Conservation (phyloP, 208 protist genomes). For the Endotrypanum monterogeii region DNA sequence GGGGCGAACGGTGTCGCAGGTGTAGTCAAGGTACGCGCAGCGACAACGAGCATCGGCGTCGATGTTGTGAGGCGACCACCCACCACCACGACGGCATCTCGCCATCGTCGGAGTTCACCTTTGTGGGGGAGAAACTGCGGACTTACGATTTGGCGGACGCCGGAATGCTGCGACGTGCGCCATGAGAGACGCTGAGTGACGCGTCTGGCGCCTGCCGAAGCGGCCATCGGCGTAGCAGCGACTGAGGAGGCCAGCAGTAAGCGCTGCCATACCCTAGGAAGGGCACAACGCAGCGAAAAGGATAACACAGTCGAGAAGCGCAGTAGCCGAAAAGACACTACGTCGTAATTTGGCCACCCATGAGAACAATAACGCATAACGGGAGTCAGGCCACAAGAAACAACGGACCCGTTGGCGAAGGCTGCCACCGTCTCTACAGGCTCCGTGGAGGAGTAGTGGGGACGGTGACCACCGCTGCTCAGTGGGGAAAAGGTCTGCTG, state of each 20-base stretch:
- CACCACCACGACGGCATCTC: neutral
- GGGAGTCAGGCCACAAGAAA: neutral
- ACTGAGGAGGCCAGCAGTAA: neutral
- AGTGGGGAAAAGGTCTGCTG: neutral
- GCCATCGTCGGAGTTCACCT: neutral
- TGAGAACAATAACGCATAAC: neutral
- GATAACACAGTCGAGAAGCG: neutral
- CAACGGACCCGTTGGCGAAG: neutral
- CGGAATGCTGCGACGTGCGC: neutral
- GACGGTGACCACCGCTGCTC: neutral
- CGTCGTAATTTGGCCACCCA: no score
- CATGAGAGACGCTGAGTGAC: neutral
- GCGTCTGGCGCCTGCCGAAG: conserved; percentile 3
- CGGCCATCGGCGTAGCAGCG: neutral
- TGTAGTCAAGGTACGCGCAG: conserved; percentile 1
- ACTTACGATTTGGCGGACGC: neutral
- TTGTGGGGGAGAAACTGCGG: neutral
- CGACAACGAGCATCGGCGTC: neutral
- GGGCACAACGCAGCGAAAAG: neutral
- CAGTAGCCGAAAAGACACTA: neutral
- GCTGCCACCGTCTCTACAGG: neutral
- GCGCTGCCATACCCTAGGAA: neutral
- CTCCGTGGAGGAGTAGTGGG: neutral
- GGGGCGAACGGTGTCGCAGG: neutral
- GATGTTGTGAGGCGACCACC: neutral